A percentile compares a stretch with the other conserved stretches of the same genome.
Evolutionary conservation across 805 yeast genomes (phyloP).

Genomic region (Ogataea ganodermae): DNA sequence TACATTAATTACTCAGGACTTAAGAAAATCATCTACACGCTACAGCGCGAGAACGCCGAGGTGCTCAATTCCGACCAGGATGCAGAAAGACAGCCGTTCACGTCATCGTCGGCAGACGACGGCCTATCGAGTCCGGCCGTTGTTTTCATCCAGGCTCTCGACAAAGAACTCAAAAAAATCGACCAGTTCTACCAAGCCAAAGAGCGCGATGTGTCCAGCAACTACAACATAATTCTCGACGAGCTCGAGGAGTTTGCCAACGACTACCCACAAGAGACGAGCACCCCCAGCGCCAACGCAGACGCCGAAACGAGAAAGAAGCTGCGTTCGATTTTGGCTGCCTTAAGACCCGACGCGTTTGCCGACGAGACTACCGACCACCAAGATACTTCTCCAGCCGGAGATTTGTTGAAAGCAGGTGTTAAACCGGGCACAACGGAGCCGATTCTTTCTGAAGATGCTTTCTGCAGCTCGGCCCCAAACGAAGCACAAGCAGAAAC

Average conservation of each 20-base stretch:
- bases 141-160: conserved; percentile 71
- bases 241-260: conserved; percentile 66
- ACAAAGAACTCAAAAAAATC: conserved; percentile 73
- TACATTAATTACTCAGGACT: conserved; percentile 88
- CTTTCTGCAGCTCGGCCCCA: conserved; percentile 19
- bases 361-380: conserved; percentile 8
- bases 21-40: conserved; percentile 78
- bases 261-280: conserved; percentile 28
- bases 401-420: not conserved
- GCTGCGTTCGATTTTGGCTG: conserved; percentile 20
- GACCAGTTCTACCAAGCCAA: conserved; percentile 72
- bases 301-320: conserved; percentile 20
- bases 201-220: conserved; percentile 57
- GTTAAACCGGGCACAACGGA: not conserved
- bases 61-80: conserved; percentile 27
- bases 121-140: conserved; percentile 47
- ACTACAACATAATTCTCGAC: conserved; percentile 55
- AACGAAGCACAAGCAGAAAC: conserved; percentile 5
- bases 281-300: not conserved
- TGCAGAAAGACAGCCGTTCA: conserved; percentile 31
- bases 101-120: conserved; percentile 36
- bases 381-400: not conserved
- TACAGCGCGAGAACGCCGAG: conserved; percentile 64
- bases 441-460: conserved; percentile 23
- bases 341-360: conserved; percentile 15